Conservation (phyloP, 192 early-diverging fungal genomes). For the Podila verticillata region DNA sequence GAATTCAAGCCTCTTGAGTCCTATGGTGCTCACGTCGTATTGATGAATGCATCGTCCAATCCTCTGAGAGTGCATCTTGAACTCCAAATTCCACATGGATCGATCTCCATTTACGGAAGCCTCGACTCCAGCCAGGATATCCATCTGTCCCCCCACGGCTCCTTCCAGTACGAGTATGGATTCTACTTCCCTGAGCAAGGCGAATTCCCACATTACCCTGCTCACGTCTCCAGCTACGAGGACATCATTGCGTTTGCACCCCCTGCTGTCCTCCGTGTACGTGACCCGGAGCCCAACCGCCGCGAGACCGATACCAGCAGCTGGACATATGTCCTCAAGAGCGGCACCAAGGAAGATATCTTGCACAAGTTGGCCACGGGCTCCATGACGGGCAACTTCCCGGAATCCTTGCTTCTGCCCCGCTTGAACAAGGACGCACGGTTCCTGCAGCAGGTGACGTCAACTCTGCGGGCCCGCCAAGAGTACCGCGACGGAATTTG, state of each 20-base stretch:
- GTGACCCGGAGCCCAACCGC: slow-evolving; percentile 14
- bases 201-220: slow-evolving; percentile 47
- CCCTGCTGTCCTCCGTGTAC: slow-evolving; percentile 22
- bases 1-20: slow-evolving; percentile 41
- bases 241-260: slow-evolving; percentile 29
- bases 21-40: slow-evolving; percentile 37
- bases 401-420: slow-evolving; percentile 13
- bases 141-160: slow-evolving; percentile 10
- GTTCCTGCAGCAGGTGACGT: slow-evolving; percentile 35
- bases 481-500: slow-evolving; percentile 41
- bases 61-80: slow-evolving; percentile 44
- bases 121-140: slow-evolving; percentile 35
- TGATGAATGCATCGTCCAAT: slow-evolving; percentile 52
- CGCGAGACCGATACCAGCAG: slow-evolving; percentile 14
- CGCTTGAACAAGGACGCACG: slow-evolving; percentile 23
- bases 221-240: slow-evolving; percentile 43
- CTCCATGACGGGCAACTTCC: slow-evolving; percentile 15
- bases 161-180: slow-evolving; percentile 43
- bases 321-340: slow-evolving; percentile 32
- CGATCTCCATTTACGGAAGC: slow-evolving; percentile 44
- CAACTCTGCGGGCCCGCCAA: slow-evolving; percentile 25
- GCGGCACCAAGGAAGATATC: slow-evolving; percentile 20
- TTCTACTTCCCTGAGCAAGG: slow-evolving; percentile 63
- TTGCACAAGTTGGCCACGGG: slow-evolving; percentile 17
- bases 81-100: slow-evolving; percentile 56